Evolutionary conservation across 306 rosid genomes (phyloP).

Genomic region (Hylodesmum podocarpum): DNA sequence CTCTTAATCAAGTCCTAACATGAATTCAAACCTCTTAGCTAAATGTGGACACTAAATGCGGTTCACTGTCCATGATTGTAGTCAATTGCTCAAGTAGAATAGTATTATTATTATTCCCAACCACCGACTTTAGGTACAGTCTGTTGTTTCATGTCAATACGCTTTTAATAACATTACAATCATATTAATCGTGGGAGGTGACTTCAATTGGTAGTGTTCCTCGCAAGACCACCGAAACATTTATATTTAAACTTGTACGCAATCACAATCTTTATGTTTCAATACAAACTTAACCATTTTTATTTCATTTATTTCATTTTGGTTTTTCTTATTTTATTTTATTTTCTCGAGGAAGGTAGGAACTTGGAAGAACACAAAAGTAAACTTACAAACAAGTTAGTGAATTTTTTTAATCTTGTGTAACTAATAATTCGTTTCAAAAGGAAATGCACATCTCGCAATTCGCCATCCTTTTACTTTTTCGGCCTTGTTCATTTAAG

Average conservation of each 20-base stretch:
- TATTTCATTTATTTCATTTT: neutral
- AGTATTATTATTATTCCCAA: neutral
- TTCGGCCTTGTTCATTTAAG: no score
- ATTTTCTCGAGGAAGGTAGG: neutral
- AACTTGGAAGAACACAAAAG: neutral
- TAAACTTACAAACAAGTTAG: neutral
- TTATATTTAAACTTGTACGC: neutral
- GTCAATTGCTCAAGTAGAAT: neutral
- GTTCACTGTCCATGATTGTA: neutral
- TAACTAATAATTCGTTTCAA: neutral
- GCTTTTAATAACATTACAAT: neutral
- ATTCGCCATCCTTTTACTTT: neutral
- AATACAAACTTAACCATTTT: neutral
- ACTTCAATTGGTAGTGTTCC: neutral
- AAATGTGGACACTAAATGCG: no score
- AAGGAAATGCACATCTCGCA: neutral
- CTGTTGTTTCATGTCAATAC: neutral
- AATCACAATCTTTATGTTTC: neutral
- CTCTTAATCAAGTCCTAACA: no score
- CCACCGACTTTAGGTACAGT: neutral
- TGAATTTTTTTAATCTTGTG: neutral
- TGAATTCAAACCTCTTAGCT: no score
- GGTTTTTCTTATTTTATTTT: neutral
- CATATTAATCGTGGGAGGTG: neutral
- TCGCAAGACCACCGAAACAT: neutral